These are phyloP conservation scores for Nothophytophthora sp. DNA, from an alignment of 352 stramenopile genomes.

Conservation along the genomic window DNA sequence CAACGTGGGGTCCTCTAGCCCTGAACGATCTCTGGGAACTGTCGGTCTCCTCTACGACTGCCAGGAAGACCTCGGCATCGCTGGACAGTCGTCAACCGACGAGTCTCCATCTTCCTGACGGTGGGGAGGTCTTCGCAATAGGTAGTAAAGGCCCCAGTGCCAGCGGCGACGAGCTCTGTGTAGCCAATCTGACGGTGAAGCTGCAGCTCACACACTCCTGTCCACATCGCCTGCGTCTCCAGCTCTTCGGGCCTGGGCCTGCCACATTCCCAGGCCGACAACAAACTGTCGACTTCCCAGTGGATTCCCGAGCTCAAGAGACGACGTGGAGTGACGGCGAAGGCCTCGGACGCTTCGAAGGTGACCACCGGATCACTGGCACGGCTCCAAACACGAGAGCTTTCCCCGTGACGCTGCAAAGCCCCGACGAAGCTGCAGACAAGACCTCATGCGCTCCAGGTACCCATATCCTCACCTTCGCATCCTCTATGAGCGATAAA, in stretches of 20 bases:
- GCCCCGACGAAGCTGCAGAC: slow-evolving; percentile 37
- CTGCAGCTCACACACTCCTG: slow-evolving; percentile 63
- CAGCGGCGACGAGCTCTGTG: slow-evolving; percentile 40
- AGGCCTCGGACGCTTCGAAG: slow-evolving; percentile 23
- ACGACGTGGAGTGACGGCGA: slow-evolving; percentile 46
- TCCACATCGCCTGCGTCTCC: slow-evolving; percentile 46
- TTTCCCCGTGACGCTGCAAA: slow-evolving; percentile 52
- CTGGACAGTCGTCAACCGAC: slow-evolving; percentile 40
- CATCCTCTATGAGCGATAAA: slow-evolving; percentile 13
- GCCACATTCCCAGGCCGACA: slow-evolving; percentile 55
- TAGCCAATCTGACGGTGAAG: slow-evolving; percentile 43
- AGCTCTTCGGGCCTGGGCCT: slow-evolving; percentile 63
- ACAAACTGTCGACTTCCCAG: slow-evolving; percentile 37
- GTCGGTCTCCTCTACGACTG: slow-evolving; percentile 45
- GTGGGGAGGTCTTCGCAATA: slow-evolving; percentile 47
- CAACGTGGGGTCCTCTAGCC: slow-evolving; percentile 25
- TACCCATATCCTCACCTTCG: slow-evolving; percentile 33
- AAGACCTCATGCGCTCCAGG: slow-evolving; percentile 24
- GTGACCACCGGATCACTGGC: slow-evolving; percentile 32
- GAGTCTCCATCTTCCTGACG: slow-evolving; percentile 45
- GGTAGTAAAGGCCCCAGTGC: slow-evolving; percentile 31
- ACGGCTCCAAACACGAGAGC: slow-evolving; percentile 38
- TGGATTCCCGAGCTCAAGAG: slow-evolving; percentile 35
- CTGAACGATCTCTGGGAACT: slow-evolving; percentile 73
- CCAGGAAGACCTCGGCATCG: slow-evolving; percentile 22